Conservation (phyloP, 495 filamentous ascomycete genomes). For the Hyaloscypha finlandica region DNA sequence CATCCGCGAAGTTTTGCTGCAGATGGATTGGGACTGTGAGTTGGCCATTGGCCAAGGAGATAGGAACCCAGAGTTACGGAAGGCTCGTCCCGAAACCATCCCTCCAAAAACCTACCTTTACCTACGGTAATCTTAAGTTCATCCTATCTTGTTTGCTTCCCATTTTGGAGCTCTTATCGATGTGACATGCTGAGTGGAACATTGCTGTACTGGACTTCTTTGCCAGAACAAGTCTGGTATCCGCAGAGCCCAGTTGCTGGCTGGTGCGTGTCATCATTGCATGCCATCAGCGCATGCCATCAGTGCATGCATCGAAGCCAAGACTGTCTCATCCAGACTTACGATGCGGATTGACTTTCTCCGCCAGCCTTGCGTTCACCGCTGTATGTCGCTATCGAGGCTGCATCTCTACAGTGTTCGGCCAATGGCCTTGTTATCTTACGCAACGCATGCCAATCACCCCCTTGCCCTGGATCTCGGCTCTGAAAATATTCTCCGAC, state of each 20-base stretch:
- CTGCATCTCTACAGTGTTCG: neutral
- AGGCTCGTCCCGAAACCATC: neutral
- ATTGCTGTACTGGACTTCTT: neutral
- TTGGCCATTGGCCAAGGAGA: neutral
- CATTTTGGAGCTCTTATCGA: neutral
- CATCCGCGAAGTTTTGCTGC: neutral
- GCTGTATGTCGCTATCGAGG: slow-evolving; percentile 1
- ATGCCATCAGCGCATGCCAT: neutral
- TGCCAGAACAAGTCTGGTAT: neutral
- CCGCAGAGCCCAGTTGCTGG: neutral
- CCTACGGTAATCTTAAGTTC: neutral
- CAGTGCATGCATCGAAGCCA: neutral
- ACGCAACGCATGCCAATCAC: neutral
- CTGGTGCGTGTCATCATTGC: neutral
- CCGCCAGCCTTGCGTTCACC: neutral
- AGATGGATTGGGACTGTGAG: neutral
- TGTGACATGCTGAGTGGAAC: neutral
- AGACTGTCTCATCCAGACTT: neutral
- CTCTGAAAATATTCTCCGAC: neutral
- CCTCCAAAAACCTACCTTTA: neutral
- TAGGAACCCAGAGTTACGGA: neutral
- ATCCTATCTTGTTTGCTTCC: neutral
- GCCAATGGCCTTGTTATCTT: neutral
- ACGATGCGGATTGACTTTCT: slow-evolving; percentile 3
- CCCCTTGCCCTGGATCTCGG: neutral